phyloP scores from a whole-genome alignment of 1,284 basidiomycete genomes.

The Ustilago esculenta region DNA sequence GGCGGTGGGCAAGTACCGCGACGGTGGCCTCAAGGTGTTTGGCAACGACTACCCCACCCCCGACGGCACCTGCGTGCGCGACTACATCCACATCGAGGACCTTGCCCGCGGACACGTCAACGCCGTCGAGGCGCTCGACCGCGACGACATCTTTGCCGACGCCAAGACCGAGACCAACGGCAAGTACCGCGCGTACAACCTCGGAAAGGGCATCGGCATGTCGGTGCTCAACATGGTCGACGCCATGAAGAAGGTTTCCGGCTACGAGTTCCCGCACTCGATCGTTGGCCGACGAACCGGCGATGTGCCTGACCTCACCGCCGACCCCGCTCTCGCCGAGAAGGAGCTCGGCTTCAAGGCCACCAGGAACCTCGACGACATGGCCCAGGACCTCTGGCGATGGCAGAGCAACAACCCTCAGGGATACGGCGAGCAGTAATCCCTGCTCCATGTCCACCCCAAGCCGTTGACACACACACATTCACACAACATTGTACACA shows the following conservation, averaged over 20 bases:
- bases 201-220: slow-evolving; percentile 91
- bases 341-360: slow-evolving; percentile 95
- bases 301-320: slow-evolving; percentile 96
- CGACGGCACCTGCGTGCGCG: slow-evolving; percentile 82
- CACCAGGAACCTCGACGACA: slow-evolving; percentile 66
- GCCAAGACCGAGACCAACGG: slow-evolving; percentile 67
- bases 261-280: slow-evolving; percentile 80
- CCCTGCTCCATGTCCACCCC: too few relatives aligned
- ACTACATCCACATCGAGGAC: slow-evolving; percentile 97
- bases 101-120: slow-evolving; percentile 91
- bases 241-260: slow-evolving; percentile 92
- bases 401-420: slow-evolving; percentile 68
- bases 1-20: slow-evolving; percentile 87
- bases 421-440: slow-evolving; percentile 62
- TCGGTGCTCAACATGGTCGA: slow-evolving; percentile 93
- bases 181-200: slow-evolving; percentile 90
- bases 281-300: slow-evolving; percentile 87
- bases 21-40: slow-evolving; percentile 86
- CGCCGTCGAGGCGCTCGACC: slow-evolving; percentile 84
- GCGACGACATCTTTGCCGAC: slow-evolving; percentile 71
- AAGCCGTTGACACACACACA: neutral
- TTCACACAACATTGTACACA: neutral
- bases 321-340: slow-evolving; percentile 89
- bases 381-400: slow-evolving; percentile 64
- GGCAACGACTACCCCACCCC: slow-evolving; percentile 97